Evolutionary conservation across 208 protist species (phyloP).

Genomic region (Trypanosoma cruzi): DNA sequence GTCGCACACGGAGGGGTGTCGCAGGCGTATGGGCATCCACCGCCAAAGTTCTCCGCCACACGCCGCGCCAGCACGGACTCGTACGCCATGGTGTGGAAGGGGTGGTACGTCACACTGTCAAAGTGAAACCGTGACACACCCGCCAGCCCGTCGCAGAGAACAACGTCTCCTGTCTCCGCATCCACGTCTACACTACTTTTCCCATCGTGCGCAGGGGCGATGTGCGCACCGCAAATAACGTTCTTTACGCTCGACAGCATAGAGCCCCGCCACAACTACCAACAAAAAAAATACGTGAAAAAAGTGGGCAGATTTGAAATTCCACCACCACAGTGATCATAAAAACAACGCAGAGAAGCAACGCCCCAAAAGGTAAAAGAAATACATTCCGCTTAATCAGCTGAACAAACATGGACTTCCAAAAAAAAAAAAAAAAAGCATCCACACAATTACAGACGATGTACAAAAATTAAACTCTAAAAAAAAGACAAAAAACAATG

Average conservation of each 20-base stretch:
- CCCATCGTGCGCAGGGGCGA: conserved; percentile 6
- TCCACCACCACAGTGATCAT: too few species aligned
- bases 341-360: too few species aligned
- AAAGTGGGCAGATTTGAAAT: too few species aligned
- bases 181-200: conserved; percentile 1
- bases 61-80: conserved; percentile 18
- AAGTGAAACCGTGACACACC: conserved; percentile 22
- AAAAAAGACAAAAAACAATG: too few species aligned
- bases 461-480: too few species aligned
- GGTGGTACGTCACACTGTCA: conserved; percentile 31
- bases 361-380: too few species aligned
- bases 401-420: too few species aligned
- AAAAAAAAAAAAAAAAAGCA: too few species aligned
- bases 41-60: conserved; percentile 19
- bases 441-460: too few species aligned
- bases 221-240: conserved; percentile 13
- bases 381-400: too few species aligned
- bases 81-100: conserved; percentile 21
- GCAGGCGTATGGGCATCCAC: not conserved
- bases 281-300: too few species aligned
- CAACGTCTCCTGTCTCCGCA: conserved; percentile 20
- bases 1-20: not conserved
- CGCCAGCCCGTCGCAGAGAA: not conserved
- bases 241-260: conserved; percentile 5
- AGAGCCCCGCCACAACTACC: conserved; percentile 17